Percentiles rank a stretch among this genome's conserved stretches.
These are phyloP conservation scores for Scalesia atractyloides DNA, from an alignment of 129 eudicot genomes.

Conservation along the genomic window DNA sequence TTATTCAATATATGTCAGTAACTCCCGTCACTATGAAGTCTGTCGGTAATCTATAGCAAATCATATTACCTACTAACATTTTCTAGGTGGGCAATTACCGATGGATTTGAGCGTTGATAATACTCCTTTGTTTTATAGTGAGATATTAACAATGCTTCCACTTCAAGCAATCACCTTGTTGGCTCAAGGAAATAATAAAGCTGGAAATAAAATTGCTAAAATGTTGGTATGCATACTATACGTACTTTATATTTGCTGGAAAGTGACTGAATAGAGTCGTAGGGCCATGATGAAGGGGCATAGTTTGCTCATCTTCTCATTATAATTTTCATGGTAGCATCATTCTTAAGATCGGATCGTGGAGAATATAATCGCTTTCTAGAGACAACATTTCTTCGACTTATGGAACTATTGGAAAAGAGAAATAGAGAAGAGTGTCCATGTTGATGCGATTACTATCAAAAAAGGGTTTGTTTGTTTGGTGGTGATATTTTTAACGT, in stretches of 20 bases:
- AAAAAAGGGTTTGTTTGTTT: not conserved
- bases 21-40: too few relatives aligned
- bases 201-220: not conserved
- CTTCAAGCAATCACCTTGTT: too few relatives aligned
- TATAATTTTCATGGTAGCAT: not conserved
- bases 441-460: constrained; percentile 17
- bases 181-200: not conserved
- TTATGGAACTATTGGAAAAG: not conserved
- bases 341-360: constrained; percentile 2
- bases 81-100: too few relatives aligned
- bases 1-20: too few relatives aligned
- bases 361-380: not conserved
- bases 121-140: too few relatives aligned
- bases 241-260: constrained; percentile 17
- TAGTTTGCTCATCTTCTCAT: constrained; percentile 37
- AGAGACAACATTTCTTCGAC: not conserved
- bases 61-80: too few relatives aligned
- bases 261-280: constrained; percentile 33
- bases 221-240: not conserved
- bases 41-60: too few relatives aligned
- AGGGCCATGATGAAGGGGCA: constrained; percentile 33
- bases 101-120: too few relatives aligned
- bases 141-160: too few relatives aligned
- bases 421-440: constrained; percentile 7
- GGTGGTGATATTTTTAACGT: too few relatives aligned